Evolutionary conservation across 257 asterid species (phyloP), one percentile per base, ranked within the genome.

Genomic region (Lycium ferocissimum): DNA sequence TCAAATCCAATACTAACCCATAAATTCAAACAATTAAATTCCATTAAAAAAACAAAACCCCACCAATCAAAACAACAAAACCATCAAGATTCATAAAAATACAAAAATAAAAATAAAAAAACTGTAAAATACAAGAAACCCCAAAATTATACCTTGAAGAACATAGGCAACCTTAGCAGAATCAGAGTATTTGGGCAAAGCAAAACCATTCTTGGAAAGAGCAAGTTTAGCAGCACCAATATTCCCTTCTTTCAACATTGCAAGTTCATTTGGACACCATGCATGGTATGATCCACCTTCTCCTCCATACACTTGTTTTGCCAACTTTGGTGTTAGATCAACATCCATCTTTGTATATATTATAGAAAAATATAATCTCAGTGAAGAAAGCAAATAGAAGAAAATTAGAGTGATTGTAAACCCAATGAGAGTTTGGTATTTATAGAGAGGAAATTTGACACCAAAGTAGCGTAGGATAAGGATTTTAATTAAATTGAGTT

Each of bases 121-220:
- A 26, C 33, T 26, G 33, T 26, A 26, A 26, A 26, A 26, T 26
- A 26, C 33, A 45, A 43, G 15, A 43, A 71, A 18, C 37, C 56
- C 79, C 26, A 70, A 47, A 47, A 20, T 73, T 1, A 22, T 71
- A 93, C 97, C 98, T 89, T 92, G 95, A 84, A 94, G 96, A 79
- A 94, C 98, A 70, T 91, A 92, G 5, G 93, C 98, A 5, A 94
- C 92, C 90, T 87, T 92, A 61, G 94, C 93, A 69, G 94, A 94
- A 86, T 94, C 95, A 45, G 93, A 93, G 90, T 92, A 94, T 20
- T 87, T 76, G 6, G 97, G 98, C 58, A 91, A 67, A 18, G 98
- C 95, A 40, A 93, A 86, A 1, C 94, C 97, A 61, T 90, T 87
- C 89, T 91, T 92, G 75, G 89, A 91, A 2, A 94, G 92, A 49